Evolutionary conservation across 306 rosid species (phyloP), one percentile per base, ranked within the genome.

Genomic region (Vigna mungo): DNA sequence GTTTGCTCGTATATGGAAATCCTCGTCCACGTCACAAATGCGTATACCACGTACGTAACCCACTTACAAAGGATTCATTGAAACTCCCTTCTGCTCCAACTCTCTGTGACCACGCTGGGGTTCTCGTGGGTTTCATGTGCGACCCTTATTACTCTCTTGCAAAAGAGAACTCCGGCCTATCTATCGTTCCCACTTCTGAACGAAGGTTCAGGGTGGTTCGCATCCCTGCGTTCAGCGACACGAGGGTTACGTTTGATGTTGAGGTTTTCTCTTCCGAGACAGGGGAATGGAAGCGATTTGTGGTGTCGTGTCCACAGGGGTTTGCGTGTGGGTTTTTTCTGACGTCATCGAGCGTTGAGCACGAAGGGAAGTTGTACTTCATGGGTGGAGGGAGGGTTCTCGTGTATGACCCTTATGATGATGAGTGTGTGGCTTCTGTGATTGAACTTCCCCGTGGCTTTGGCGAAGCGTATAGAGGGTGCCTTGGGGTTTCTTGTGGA

Each of bases 321-420:
- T 55, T 78, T 15, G 18, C 76, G 16, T 78, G 75, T 1, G 69
- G 81, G 34, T 56, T 44, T 46, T 78, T 30, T 17, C 81, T 56
- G 9, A 68, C 60, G 7, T 34, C 69, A 2, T 14, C 44, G 47
- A 32, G 81, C 16, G 75, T 77, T 30, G 74, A 21, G 6, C 60
- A 67, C 17, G 66, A 77, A 17, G 81, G 75, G 54, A 55, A 54
- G 7, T 68, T 77, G 68, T 77, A 77, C 81, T 77, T 77, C 46
- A 65, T 21, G 4, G 63, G 80, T 34, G 72, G 48, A 51, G 59
- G 64, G n/a, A 63, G 6, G 61, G 7, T 76, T 0, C 80, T 76
- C 7, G 80, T 76, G 36, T 76, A 76, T 6, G 64, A 76, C 25
- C 80, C 80, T 34, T 76, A 48, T 20, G 44, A 10, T 7, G 3